Percentiles rank a stretch among this genome's conserved stretches.
phyloP scores from a whole-genome alignment of 805 yeast genomes.

The Candida sithepensis region DNA sequence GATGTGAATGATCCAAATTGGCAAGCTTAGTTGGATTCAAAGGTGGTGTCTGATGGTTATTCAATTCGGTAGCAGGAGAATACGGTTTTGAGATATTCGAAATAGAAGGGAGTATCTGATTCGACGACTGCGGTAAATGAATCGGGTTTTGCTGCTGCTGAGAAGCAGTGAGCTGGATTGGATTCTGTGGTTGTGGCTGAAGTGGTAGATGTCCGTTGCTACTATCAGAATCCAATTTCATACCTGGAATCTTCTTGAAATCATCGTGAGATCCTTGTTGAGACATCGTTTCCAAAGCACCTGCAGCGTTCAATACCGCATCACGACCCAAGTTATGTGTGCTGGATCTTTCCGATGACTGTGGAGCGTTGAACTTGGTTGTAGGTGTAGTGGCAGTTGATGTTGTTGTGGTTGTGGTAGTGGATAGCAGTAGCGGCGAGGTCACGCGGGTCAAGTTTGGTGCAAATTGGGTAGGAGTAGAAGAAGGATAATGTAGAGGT shows the following conservation, averaged over 20 bases:
- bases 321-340: constrained; percentile 29
- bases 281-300: constrained; percentile 38
- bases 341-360: constrained; percentile 32
- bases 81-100: constrained; percentile 24
- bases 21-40: constrained; percentile 23
- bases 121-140: constrained; percentile 13
- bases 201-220: constrained; percentile 7
- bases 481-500: constrained; percentile 61
- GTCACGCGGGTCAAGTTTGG: constrained; percentile 61
- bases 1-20: neutral
- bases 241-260: constrained; percentile 28
- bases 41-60: constrained; percentile 21
- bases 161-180: constrained; percentile 19
- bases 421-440: constrained; percentile 56
- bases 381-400: constrained; percentile 33
- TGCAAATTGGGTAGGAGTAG: constrained; percentile 70
- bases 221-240: constrained; percentile 27
- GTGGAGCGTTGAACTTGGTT: constrained; percentile 36
- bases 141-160: constrained; percentile 24
- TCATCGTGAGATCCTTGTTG: constrained; percentile 26
- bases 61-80: constrained; percentile 31
- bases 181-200: constrained; percentile 9
- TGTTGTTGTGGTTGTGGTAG: constrained; percentile 42
- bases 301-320: constrained; percentile 36
- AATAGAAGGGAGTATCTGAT: constrained; percentile 23